Percentiles rank a stretch among this genome's conserved stretches.
Evolutionary conservation across 768 basidiomycete genomes (phyloP).

Genomic region (Dendrothele bispora): DNA sequence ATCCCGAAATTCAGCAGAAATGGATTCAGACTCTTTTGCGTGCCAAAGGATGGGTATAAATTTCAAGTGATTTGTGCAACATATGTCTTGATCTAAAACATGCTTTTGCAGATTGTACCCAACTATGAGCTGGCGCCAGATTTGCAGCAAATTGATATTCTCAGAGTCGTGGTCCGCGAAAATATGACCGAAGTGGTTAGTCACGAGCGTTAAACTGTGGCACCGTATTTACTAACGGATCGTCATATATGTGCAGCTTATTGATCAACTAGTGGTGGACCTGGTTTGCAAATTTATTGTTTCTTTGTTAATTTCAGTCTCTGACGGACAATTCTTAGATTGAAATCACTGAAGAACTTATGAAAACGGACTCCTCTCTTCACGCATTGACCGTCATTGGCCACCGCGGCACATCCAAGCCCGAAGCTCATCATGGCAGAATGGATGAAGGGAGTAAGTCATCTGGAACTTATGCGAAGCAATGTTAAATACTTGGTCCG

Average conservation of each 20-base stretch:
- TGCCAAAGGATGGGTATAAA: constrained; percentile 50
- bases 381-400: constrained; percentile 53
- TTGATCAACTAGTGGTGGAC: constrained; percentile 67
- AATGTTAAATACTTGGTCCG: constrained; percentile 59
- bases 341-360: constrained; percentile 26
- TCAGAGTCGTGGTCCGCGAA: constrained; percentile 67
- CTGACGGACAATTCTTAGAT: neutral
- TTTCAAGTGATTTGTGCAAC: constrained; percentile 23
- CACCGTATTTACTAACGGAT: too few relatives aligned
- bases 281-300: constrained; percentile 49
- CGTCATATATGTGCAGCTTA: constrained; percentile 47
- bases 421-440: constrained; percentile 43
- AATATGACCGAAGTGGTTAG: constrained; percentile 51
- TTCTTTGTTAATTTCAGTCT: neutral
- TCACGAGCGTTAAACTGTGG: constrained; percentile 1
- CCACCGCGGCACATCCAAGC: constrained; percentile 22
- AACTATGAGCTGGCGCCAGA: constrained; percentile 56
- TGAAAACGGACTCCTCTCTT: constrained; percentile 40
- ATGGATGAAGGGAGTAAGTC: constrained; percentile 45
- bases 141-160: constrained; percentile 53
- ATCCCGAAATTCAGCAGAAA: constrained; percentile 59
- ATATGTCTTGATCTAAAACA: neutral
- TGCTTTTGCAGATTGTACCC: constrained; percentile 41
- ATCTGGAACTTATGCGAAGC: constrained; percentile 68
- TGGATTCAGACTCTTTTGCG: constrained; percentile 57